phyloP scores from a whole-genome alignment of 768 basidiomycete genomes.

The Leccinum truebloodii region DNA sequence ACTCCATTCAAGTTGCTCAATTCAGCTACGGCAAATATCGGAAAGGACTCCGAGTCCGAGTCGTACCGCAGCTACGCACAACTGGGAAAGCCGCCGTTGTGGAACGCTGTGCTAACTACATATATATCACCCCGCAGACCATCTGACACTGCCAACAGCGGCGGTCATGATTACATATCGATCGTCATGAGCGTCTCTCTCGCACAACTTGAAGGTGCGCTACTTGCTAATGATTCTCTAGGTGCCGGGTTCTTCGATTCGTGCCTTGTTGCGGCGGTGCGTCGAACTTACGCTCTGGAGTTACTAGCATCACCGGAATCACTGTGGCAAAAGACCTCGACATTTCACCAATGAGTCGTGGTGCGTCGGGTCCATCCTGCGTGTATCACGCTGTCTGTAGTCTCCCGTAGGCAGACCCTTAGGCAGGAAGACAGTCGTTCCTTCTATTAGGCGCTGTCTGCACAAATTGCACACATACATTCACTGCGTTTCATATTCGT shows the following conservation, averaged over 20 bases:
- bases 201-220: background rate
- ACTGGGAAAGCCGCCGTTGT: background rate
- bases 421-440: too few relatives aligned
- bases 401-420: too few relatives aligned
- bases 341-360: slow-evolving; percentile 46
- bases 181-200: background rate
- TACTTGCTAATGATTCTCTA: background rate
- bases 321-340: slow-evolving; percentile 6
- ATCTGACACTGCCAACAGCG: background rate
- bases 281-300: background rate
- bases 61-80: background rate
- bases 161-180: background rate
- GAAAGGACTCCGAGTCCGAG: background rate
- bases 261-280: background rate
- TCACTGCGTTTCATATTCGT: background rate
- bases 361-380: slow-evolving; percentile 30
- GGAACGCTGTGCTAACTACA: slow-evolving; percentile 3
- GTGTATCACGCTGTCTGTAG: slow-evolving; percentile 3
- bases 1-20: background rate
- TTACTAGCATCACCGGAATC: background rate
- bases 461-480: background rate
- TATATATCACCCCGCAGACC: background rate
- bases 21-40: background rate
- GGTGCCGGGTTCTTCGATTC: background rate
- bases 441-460: background rate